These are phyloP conservation scores for Beauveria brongniartii DNA, from an alignment of 2,329 filamentous ascomycete genomes.

Conservation along the genomic window DNA sequence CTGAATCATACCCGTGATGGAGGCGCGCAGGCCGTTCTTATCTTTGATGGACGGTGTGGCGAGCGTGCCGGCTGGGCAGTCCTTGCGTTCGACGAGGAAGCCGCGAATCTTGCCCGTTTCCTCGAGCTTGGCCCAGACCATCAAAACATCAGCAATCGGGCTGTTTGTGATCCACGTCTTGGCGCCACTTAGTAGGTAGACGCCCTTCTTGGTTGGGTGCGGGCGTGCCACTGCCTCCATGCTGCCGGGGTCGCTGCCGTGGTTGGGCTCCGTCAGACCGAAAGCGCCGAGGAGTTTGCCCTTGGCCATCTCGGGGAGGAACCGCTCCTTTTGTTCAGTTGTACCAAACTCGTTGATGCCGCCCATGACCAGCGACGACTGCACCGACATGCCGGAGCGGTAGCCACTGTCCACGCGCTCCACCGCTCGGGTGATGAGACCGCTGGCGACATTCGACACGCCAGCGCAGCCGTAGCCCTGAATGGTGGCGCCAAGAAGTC, in stretches of 20 bases:
- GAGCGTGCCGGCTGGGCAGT: conserved; percentile 79
- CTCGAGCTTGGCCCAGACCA: conserved; percentile 90
- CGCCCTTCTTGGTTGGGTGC: conserved; percentile 76
- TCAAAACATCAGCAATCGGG: conserved; percentile 73
- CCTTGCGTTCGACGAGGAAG: conserved; percentile 78
- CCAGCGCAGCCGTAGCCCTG: conserved; percentile 84
- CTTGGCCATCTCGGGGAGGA: conserved; percentile 72
- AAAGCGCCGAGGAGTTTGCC: conserved; percentile 80
- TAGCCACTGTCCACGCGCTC: conserved; percentile 89
- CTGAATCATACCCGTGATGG: conserved; percentile 96
- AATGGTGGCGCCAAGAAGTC: conserved; percentile 79
- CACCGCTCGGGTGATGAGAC: conserved; percentile 81
- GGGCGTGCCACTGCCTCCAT: conserved; percentile 85
- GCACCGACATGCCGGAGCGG: conserved; percentile 86
- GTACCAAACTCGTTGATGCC: conserved; percentile 82
- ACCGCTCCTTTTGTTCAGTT: conserved; percentile 79
- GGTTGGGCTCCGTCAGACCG: conserved; percentile 85
- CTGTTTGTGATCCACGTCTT: conserved; percentile 98
- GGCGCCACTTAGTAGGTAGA: conserved; percentile 67
- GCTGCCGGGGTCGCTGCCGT: conserved; percentile 82
- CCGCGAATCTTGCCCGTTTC: conserved; percentile 90
- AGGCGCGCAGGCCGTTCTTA: conserved; percentile 89
- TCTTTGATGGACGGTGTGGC: conserved; percentile 89
- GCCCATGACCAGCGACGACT: conserved; percentile 89
- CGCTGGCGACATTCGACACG: conserved; percentile 79